Conservation (phyloP, 495 filamentous ascomycete genomes). For the Friedmanniomyces endolithicus region DNA sequence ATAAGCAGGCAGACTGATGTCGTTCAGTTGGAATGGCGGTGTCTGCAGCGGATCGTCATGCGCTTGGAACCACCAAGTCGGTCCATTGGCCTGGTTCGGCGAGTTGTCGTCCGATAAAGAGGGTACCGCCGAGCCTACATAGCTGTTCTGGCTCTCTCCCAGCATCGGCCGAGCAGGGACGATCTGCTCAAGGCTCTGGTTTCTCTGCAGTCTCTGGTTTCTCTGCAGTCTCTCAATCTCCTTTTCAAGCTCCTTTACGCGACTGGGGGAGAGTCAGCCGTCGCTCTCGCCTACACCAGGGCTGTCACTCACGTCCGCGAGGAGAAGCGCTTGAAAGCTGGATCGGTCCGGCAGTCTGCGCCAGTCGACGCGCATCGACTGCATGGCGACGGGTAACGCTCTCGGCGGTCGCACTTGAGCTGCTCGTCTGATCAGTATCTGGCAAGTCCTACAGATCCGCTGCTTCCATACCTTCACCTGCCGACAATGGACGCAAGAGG, state of each 20-base stretch:
- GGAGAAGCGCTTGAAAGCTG: slow-evolving; percentile 10
- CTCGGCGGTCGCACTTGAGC: slow-evolving; percentile 13
- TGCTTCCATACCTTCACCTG: background rate
- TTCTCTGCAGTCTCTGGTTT: slow-evolving; percentile 3
- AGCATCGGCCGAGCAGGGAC: background rate
- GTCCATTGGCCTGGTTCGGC: background rate
- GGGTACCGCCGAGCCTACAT: background rate
- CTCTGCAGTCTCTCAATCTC: slow-evolving; percentile 3
- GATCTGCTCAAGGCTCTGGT: background rate
- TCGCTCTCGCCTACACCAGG: background rate
- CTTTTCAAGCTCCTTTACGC: slow-evolving; percentile 3
- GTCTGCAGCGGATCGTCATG: background rate
- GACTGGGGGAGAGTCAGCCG: background rate
- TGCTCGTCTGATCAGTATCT: background rate
- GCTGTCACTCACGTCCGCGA: slow-evolving; percentile 6
- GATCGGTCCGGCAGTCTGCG: slow-evolving; percentile 12
- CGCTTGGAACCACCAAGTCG: background rate
- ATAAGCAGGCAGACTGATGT: background rate
- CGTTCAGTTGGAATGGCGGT: background rate
- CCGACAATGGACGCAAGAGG: background rate
- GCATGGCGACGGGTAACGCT: slow-evolving; percentile 8
- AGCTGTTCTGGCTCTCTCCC: background rate
- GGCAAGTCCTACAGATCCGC: background rate
- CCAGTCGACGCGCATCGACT: slow-evolving; percentile 1
- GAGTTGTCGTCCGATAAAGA: background rate